These are phyloP conservation scores for Aspergillus brasiliensis DNA, from an alignment of 2,329 filamentous ascomycete genomes.

Conservation along the genomic window DNA sequence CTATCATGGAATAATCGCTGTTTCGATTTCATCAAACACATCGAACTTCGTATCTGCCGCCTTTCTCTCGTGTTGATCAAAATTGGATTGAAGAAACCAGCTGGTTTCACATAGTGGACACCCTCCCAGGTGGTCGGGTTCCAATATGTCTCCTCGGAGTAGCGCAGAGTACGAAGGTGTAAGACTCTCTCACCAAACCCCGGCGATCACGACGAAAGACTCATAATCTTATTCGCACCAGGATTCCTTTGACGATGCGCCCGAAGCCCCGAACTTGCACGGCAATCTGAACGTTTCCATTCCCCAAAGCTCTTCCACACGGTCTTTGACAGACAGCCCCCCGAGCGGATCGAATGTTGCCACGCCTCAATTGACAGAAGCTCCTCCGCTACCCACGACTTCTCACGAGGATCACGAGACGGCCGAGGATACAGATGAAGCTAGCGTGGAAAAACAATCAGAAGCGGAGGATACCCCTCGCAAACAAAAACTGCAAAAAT, in stretches of 20 bases:
- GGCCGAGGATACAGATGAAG: conserved; percentile 27
- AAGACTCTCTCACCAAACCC: conserved; percentile 15
- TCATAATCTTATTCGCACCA: conserved; percentile 37
- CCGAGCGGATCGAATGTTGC: conserved; percentile 39
- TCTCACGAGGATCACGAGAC: conserved; percentile 27
- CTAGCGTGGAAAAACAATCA: conserved; percentile 29
- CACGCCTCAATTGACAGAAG: conserved; percentile 41
- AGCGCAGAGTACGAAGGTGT: conserved; percentile 49
- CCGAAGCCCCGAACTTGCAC: conserved; percentile 44
- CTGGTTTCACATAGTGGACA: conserved; percentile 2
- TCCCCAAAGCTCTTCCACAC: conserved; percentile 53
- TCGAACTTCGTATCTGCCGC: conserved; percentile 6
- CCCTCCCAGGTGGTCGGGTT: conserved; percentile 19
- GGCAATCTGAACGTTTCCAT: conserved; percentile 34
- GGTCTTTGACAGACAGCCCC: conserved; percentile 60
- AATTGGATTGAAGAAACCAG: conserved; percentile 10
- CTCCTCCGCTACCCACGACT: conserved; percentile 31
- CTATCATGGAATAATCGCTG: conserved; percentile 22
- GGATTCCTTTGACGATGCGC: conserved; percentile 83
- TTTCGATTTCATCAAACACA: conserved; percentile 1
- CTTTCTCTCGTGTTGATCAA: conserved; percentile 1
- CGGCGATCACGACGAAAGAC: conserved; percentile 10
- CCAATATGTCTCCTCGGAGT: conserved; percentile 39
- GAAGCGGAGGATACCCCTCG: conserved; percentile 37
- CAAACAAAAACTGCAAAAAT: conserved; percentile 48